These are phyloP conservation scores for Eimeria zaria DNA, from an alignment of 169 alveolate species.

Conservation along the genomic window DNA sequence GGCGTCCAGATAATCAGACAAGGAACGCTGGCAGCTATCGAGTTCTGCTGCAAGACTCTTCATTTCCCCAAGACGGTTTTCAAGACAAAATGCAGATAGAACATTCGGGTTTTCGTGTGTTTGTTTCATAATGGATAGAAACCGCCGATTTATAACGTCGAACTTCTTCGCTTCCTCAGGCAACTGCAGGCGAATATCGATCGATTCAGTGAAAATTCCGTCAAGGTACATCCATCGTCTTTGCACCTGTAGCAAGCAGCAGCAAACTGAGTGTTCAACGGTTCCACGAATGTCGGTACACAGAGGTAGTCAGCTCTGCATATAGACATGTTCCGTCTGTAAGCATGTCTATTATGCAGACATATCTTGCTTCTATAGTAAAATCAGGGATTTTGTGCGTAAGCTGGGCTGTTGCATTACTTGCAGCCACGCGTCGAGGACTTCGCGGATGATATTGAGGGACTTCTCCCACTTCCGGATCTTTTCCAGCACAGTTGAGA, in stretches of 20 bases:
- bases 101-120: slow-evolving; percentile 93
- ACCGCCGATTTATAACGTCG: slow-evolving; percentile 93
- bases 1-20: slow-evolving; percentile 96
- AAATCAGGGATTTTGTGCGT: neutral
- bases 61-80: slow-evolving; percentile 93
- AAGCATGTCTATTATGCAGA: neutral
- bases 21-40: slow-evolving; percentile 94
- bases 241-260: slow-evolving; percentile 80
- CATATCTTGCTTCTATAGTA: neutral
- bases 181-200: slow-evolving; percentile 94
- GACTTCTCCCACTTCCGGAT: slow-evolving; percentile 96
- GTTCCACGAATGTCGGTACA: neutral
- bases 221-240: slow-evolving; percentile 97
- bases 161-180: slow-evolving; percentile 89
- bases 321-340: neutral
- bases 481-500: slow-evolving; percentile 91
- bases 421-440: slow-evolving; percentile 96
- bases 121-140: slow-evolving; percentile 94
- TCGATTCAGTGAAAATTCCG: slow-evolving; percentile 96
- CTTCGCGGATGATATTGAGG: slow-evolving; percentile 94
- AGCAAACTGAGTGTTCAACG: neutral
- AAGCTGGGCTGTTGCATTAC: slow-evolving; percentile 31
- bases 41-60: slow-evolving; percentile 93
- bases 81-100: slow-evolving; percentile 91
- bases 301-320: neutral